Base-by-base conservation (phyloP, 225 moss, liverwort and hornwort genomes). In the Bryoerythrophyllum caledonicum region DNA sequence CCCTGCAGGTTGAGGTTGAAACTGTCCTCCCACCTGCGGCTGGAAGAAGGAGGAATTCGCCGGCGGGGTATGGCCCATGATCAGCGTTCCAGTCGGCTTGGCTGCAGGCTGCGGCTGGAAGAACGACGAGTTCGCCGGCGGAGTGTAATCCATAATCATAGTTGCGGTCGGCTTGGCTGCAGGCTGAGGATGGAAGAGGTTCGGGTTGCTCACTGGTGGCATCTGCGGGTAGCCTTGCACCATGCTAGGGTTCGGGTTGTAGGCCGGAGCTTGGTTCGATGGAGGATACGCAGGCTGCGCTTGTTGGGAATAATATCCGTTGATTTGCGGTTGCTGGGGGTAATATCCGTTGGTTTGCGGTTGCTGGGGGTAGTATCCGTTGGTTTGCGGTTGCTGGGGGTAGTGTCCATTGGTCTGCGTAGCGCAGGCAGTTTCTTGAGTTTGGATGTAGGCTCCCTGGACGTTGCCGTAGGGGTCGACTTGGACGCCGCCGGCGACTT, bases 381-480 rank as follows among this genome's bases (percentile, higher is more conserved):
- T 73, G 0, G 65, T 41, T 38, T 60, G 51, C 32, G 25, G n/a
- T 32, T 60, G 46, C 20, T 48, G 30, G 34, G 72, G 35, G n/a
- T 53, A 9, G 38, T 26, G 35, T 23, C 60, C 81, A 26, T 62
- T 73, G 0, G 65, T 41, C 28, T 52, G 64, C 8, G 74, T 52
- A 1, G 72, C 54, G 32, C 9, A 8, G 25, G 65, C 43, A 49
- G 17, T 49, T 60, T 70, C 74, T 63, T 63, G 81, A 23, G 71
- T 4, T 21, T 67, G 73, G 21, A 82, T 2, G 44, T 43, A 75
- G 2, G 35, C 46, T 14, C 78, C 82, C 74, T 78, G 74, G 19
- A 78, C 60, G 43, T 74, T 75, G 25, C 82, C 65, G 70, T 11
- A 8, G 17, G 43, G 44, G 60, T 82, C 80, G 0, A 80, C 77